Percentiles rank a stretch among this genome's conserved stretches.
These are phyloP conservation scores for Capronia coronata DNA, from an alignment of 2,329 filamentous ascomycete genomes.

Conservation along the genomic window DNA sequence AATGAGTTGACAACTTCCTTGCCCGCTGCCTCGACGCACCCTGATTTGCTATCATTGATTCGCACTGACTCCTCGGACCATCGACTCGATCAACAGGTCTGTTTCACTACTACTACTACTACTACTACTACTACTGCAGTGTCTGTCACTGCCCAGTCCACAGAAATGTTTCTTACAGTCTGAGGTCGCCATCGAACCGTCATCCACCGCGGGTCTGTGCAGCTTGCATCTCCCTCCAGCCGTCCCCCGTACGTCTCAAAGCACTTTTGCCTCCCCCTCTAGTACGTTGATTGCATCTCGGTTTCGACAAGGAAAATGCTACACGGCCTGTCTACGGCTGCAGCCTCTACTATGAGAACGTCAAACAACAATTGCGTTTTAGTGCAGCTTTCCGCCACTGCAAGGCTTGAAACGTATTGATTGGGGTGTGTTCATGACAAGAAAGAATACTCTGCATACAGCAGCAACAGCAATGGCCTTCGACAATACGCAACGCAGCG, in stretches of 20 bases:
- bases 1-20: neutral
- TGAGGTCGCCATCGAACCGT: too few relatives aligned
- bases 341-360: neutral
- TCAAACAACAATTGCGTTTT: neutral
- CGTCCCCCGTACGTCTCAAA: too few relatives aligned
- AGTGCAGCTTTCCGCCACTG: conserved; percentile 17
- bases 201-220: neutral
- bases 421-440: neutral
- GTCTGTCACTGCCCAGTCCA: neutral
- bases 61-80: neutral
- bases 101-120: too few relatives aligned
- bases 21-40: neutral
- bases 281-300: too few relatives aligned
- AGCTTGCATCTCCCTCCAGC: neutral
- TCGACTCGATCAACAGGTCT: neutral
- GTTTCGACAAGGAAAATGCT: neutral
- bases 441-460: neutral
- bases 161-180: neutral
- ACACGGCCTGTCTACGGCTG: neutral
- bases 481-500: neutral
- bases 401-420: conserved; percentile 10
- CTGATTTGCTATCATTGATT: neutral
- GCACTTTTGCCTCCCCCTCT: too few relatives aligned
- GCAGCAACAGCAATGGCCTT: neutral
- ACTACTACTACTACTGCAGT: too few relatives aligned